Conservation (phyloP, 139 green algal species). For the Chlorella sp. region DNA sequence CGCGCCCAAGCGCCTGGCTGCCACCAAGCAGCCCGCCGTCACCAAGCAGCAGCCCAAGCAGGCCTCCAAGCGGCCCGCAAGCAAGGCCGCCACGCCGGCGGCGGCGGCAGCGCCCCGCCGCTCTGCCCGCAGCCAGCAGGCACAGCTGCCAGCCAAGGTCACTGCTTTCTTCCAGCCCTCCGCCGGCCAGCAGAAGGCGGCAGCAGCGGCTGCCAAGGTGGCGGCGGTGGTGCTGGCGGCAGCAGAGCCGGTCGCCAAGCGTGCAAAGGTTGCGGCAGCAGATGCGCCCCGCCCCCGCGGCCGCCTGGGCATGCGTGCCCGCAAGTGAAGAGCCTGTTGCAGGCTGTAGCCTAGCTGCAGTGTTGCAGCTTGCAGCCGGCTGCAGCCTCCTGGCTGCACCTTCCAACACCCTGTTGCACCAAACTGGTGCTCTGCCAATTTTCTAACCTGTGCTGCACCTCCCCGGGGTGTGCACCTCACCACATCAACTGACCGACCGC, state of each 20-base stretch:
- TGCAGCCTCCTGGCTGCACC: no score
- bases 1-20: background rate
- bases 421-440: no score
- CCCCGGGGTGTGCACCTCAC: no score
- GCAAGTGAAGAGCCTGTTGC: background rate
- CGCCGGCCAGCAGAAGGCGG: no score
- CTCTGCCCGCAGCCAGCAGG: background rate
- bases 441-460: no score
- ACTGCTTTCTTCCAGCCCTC: conserved; percentile 24
- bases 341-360: no score
- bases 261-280: background rate
- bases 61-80: no score
- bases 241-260: background rate
- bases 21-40: background rate
- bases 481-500: no score
- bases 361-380: no score
- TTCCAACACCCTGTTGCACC: no score
- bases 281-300: background rate
- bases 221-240: background rate
- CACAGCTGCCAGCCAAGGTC: conserved; percentile 10
- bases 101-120: background rate
- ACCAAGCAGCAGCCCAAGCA: background rate
- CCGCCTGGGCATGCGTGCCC: conserved; percentile 29
- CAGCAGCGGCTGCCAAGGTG: background rate
- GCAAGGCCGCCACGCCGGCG: background rate